A percentile compares a stretch with the other conserved stretches of the same genome.
Conservation (phyloP, 805 yeast species). For the Jamesozyma rosinii region DNA sequence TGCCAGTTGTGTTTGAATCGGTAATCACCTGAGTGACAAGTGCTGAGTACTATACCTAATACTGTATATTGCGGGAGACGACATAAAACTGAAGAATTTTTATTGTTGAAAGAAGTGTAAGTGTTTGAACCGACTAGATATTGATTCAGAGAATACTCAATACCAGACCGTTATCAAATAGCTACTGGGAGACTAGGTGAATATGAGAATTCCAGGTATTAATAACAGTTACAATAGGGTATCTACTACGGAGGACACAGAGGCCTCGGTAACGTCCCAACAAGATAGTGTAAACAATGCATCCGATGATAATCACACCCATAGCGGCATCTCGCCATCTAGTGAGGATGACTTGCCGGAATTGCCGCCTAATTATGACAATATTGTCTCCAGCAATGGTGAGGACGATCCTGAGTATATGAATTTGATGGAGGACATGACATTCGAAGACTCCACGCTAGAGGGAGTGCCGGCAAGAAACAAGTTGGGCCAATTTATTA, state of each 20-base stretch:
- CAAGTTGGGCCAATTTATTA: constrained; percentile 14
- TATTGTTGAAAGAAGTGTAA: too few species aligned
- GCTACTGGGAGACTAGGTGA: not conserved
- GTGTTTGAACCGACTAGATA: too few species aligned
- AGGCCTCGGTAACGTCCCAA: not conserved
- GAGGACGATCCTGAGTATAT: constrained; percentile 1
- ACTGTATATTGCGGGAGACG: too few species aligned
- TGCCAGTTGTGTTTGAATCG: too few species aligned
- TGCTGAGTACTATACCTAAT: too few species aligned
- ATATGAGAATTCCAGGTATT: not conserved
- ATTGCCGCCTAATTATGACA: constrained; percentile 28
- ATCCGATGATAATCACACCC: not conserved
- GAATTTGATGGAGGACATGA: constrained; percentile 26
- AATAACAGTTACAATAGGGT: not conserved
- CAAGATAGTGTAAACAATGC: not conserved
- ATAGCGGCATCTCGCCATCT: not conserved
- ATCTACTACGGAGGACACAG: not conserved
- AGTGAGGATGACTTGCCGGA: constrained; percentile 17
- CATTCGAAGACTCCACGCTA: constrained; percentile 34
- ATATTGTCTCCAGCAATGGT: not conserved
- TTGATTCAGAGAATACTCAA: too few species aligned
- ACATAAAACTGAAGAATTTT: too few species aligned
- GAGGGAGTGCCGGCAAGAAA: constrained; percentile 2
- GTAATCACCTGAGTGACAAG: too few species aligned
- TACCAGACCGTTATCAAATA: too few species aligned